Evolutionary conservation across 2,329 filamentous ascomycete species (phyloP), one percentile per base, ranked within the genome.

Genomic region (Fusarium sp.): DNA sequence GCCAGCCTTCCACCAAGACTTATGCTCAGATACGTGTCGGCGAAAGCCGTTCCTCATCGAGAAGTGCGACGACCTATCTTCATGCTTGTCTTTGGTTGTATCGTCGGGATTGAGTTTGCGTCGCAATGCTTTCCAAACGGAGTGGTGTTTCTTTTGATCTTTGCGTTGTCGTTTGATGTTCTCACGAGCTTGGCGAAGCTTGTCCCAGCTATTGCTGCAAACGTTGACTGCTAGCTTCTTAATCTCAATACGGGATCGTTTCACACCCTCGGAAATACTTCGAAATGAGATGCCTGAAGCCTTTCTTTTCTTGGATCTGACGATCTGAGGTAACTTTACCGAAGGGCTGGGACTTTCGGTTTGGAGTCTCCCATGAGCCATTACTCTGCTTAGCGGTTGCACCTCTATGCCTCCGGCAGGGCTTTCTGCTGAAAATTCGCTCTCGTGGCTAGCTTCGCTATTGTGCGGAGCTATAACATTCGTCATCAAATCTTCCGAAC

Each of bases 1-100:
- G 6, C 78, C 79, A 10, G 79, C 78, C 48, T 70, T 75, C 80
- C 80, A 81, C 79, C 80, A 81, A 18, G 77, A 75, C 34, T 77
- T 68, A 32, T 74, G 67, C 14, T 72, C 73, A 44, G 34, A n/a
- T 11, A 11, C 34, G 34, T 37, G 18, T 37, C 18, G 34, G 34
- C 67, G 67, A 6, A 66, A 62, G 37, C 61, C 67, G 40, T 67
- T 62, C 20, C 79, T 74, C 27, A 76, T 51, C 5, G 71, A 70
- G 57, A 78, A 79, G 3, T 32, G 67, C 69, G 52, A 69, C 68
- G 51, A 73, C 7, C 67, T 72, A 42, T 68, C 73, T 29, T 75
- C 69, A 10, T 70, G n/a, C 25, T 76, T 77, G n/a, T 62, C 67
- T 55, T 72, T 74, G 37, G 72, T 59, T 5, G 70, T 54, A 57